Evolutionary conservation across 2,329 filamentous ascomycete species (phyloP), one percentile per base, ranked within the genome.

Genomic region (Fusarium veterinarium): DNA sequence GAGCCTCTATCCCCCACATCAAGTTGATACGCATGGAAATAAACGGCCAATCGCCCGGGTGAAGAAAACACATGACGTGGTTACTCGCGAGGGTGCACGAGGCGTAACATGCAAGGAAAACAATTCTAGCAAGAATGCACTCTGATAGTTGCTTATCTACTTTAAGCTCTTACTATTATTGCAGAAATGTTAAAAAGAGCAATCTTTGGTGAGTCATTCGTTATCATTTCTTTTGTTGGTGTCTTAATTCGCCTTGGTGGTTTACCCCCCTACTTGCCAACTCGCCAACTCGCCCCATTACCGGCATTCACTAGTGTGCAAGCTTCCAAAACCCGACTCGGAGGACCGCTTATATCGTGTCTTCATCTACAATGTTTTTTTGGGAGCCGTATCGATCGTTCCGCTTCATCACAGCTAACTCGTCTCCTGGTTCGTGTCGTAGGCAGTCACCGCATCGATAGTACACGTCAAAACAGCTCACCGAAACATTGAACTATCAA

Each of bases 31-130:
- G 14, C 40, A 48, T 44, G 17, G 6, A 25, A n/a, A 67, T n/a
- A 19, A 41, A 40, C 31, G 23, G 31, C 40, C 17, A 44, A 35
- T 53, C 28, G 45, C 51, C 45, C 38, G 45, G 25, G 31, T 35
- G 49, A 44, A 28, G 41, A 51, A 48, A 57, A 48, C 64, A 69
- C 59, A 64, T 53, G 59, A 52, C 51, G 19, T 69, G 66, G 66
- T 69, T 69, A 69, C 66, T 69, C 66, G 66, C 66, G 66, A 69
- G 65, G 66, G 65, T 64, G 65, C 28, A 69, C 66, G 58, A 64
- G 40, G 41, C n/a, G 23, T 67, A 48, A 48, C 55, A 40, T 68
- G 42, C 51, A 58, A 69, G 59, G 44, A 33, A 52, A 65, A 65
- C 65, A 64, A 35, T 33, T 52, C 51, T 44, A 35, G 57, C 37